Base-by-base conservation (phyloP, 192 early-diverging fungal genomes). In the Podila epigama region DNA sequence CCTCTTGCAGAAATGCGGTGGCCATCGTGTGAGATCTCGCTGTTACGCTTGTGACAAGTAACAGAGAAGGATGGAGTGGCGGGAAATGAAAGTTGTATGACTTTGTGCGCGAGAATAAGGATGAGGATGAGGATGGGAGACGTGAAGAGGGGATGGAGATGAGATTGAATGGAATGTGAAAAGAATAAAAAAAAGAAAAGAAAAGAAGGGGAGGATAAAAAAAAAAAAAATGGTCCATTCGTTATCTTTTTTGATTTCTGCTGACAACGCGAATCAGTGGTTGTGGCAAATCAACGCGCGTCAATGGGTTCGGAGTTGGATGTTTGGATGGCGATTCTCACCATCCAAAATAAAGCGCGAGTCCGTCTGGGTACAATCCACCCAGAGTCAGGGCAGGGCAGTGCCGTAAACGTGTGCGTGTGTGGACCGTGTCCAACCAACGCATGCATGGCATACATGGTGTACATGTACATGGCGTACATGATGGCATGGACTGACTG, bases 1-100 rank as follows among this genome's bases (percentile, higher is more conserved):
- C 59, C 42, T 63, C 42, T 20, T 68, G 60, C 32, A 75, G 25
- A 39, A 68, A 51, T 25, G 60, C 39, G 5, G 66, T 60, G 20
- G 44, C n/a, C n/a, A n/a, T n/a, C n/a, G n/a, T n/a, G n/a, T 22
- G 32, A 22, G 27, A 12, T 8, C 32, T 57, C 55, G 32, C 35
- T 57, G 5, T 53, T 4, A 54, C 29, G 27, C 20, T 16, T 31
- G 18, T 2, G 9, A 29, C 29, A 15, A 15, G 52, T 12, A 22
- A 16, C n/a, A 9, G 12, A 25, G 35, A 33, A n/a, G 28, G 32
- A 56, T 18, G 20, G 32, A 57, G 12, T 2, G 29, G 25, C 15
- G 15, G 29, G 11, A 18, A 54, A 10, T n/a, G n/a, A n/a, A n/a
- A 54, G 33, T n/a, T 33, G 27, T 33, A 28, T 13, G 28, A 28